Conservation (phyloP, 257 asterid genomes). For the Primulina tabacum region DNA sequence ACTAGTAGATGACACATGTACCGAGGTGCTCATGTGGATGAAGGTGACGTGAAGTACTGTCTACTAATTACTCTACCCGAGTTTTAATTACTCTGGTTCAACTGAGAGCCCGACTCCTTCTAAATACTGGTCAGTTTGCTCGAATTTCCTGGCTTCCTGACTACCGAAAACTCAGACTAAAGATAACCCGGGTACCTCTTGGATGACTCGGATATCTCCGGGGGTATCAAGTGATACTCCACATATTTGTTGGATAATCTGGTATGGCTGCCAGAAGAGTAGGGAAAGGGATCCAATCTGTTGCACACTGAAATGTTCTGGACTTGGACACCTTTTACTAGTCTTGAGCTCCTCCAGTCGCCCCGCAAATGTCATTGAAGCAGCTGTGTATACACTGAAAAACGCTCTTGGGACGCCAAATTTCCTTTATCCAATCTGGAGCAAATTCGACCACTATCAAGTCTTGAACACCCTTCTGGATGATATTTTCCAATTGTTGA, state of each 20-base stretch:
- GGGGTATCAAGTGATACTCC: no score
- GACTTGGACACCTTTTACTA: constrained; percentile 26
- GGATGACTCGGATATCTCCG: no score
- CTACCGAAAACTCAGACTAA: no score
- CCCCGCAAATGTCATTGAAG: constrained; percentile 37
- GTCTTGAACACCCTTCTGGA: constrained; percentile 25
- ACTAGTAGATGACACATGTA: no score
- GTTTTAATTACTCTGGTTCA: no score
- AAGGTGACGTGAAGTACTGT: no score
- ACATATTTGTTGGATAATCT: constrained; percentile 23
- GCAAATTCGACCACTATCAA: constrained; percentile 38
- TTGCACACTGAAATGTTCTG: constrained; percentile 31
- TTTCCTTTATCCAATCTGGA: constrained; percentile 27
- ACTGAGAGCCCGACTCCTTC: no score
- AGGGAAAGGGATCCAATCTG: constrained; percentile 37
- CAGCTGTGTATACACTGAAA: constrained; percentile 37
- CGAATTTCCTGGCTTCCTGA: no score
- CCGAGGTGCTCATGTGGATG: no score
- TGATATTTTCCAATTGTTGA: constrained; percentile 25
- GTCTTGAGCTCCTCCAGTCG: constrained; percentile 29
- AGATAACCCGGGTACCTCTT: no score
- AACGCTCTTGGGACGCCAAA: constrained; percentile 26
- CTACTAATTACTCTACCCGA: no score
- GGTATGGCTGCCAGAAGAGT: constrained; percentile 32
- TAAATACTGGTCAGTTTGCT: no score